Evolutionary conservation across 345 rosid genomes (phyloP).

Genomic region (Gossypium arboreum): DNA sequence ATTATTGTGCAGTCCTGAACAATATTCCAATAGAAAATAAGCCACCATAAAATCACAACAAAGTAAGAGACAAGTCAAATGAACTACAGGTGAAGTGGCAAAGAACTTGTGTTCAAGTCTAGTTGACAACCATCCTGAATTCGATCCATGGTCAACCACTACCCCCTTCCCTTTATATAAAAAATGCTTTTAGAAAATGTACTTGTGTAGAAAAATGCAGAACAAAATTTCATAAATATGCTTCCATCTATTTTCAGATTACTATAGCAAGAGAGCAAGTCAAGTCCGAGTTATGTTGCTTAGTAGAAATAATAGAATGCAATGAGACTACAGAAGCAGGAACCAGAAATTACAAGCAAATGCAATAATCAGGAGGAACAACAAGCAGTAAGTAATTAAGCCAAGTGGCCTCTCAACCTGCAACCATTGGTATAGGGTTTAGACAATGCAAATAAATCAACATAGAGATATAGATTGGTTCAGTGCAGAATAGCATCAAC

Average conservation of each 20-base stretch:
- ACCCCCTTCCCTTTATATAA: no score
- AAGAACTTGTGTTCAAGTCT: no score
- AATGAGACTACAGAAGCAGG: background rate
- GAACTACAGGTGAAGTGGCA: no score
- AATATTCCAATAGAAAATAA: constrained; percentile 26
- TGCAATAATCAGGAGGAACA: background rate
- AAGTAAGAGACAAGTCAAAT: background rate
- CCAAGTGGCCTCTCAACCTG: background rate
- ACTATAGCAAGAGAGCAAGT: background rate
- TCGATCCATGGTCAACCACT: no score
- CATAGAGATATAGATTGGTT: background rate
- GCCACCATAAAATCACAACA: constrained; percentile 15
- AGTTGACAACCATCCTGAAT: no score
- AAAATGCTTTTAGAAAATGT: background rate
- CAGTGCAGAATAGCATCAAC: constrained; percentile 5
- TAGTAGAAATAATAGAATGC: background rate
- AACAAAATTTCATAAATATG: background rate
- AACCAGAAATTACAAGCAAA: background rate
- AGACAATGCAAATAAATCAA: background rate
- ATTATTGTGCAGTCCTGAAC: constrained; percentile 15
- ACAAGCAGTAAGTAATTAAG: background rate
- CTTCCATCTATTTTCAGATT: background rate
- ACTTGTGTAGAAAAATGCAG: background rate
- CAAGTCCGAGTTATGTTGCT: background rate
- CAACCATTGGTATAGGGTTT: background rate